A percentile compares a stretch with the other conserved stretches of the same genome.
These are phyloP conservation scores for Trichosporon sp. DNA, from an alignment of 1,284 basidiomycete species.

Conservation along the genomic window DNA sequence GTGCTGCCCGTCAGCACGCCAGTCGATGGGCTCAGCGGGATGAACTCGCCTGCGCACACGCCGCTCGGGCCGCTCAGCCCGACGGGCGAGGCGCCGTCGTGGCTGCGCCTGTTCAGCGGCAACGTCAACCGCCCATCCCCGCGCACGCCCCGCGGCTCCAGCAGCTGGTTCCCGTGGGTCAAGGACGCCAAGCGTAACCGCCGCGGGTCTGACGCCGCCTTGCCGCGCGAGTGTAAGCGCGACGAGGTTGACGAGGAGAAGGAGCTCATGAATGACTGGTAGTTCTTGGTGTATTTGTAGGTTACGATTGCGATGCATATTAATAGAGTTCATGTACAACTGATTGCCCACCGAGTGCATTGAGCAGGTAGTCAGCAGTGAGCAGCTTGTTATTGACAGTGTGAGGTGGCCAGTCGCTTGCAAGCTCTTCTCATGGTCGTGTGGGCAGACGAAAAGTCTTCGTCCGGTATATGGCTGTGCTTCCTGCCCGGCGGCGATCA, in stretches of 20 bases:
- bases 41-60: conserved; percentile 22
- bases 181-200: conserved; percentile 19
- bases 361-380: neutral
- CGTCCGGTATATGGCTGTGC: too few relatives aligned
- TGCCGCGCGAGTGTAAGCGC: neutral
- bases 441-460: neutral
- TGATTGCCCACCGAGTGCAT: neutral
- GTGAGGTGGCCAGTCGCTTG: neutral
- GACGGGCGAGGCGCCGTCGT: conserved; percentile 34
- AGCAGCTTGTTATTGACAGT: neutral
- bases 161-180: conserved; percentile 32
- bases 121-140: conserved; percentile 12
- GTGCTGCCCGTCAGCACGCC: conserved; percentile 25
- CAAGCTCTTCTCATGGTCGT: neutral
- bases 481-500: too few relatives aligned
- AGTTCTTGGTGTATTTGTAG: conserved; percentile 14
- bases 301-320: conserved; percentile 19
- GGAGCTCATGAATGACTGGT: conserved; percentile 19
- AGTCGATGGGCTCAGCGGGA: conserved; percentile 20
- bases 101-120: conserved; percentile 25
- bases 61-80: conserved; percentile 25
- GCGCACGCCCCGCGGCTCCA: conserved; percentile 31
- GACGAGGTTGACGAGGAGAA: conserved; percentile 42
- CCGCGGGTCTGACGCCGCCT: conserved; percentile 10
- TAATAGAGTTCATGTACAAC: neutral